Conservation (phyloP, 345 rosid genomes). For the Sonneratia caseolaris region DNA sequence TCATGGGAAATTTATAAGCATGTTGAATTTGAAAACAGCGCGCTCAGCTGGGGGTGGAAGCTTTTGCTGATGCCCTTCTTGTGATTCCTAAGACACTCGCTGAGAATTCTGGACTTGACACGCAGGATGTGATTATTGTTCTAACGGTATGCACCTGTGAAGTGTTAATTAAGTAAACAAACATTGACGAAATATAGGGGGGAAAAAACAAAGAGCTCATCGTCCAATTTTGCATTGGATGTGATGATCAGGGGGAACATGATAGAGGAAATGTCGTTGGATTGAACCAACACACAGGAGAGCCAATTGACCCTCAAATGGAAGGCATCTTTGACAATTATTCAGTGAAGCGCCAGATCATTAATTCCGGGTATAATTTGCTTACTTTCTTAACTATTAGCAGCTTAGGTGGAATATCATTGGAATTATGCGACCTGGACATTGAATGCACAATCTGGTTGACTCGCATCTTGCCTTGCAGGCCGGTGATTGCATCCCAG, state of each 20-base stretch:
- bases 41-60: constrained; percentile 95
- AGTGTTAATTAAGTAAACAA: neutral
- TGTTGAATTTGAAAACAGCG: constrained; percentile 42
- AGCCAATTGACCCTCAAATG: constrained; percentile 80
- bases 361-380: constrained; percentile 65
- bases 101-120: constrained; percentile 93
- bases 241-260: constrained; percentile 69
- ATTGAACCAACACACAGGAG: constrained; percentile 71
- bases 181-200: constrained; percentile 31
- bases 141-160: constrained; percentile 42
- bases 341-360: constrained; percentile 87
- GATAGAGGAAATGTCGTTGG: constrained; percentile 90
- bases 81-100: constrained; percentile 94
- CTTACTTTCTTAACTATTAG: neutral
- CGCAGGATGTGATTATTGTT: constrained; percentile 84
- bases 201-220: constrained; percentile 20
- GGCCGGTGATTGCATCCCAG: constrained; percentile 94
- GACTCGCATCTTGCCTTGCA: constrained; percentile 18
- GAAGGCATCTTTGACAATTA: constrained; percentile 93
- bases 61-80: constrained; percentile 96
- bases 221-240: neutral
- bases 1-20: constrained; percentile 1
- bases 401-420: neutral
- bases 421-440: neutral
- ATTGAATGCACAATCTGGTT: neutral